Evolutionary conservation across 371 early-diverging fungal species (phyloP).

Genomic region (Apophysomyces elegans): DNA sequence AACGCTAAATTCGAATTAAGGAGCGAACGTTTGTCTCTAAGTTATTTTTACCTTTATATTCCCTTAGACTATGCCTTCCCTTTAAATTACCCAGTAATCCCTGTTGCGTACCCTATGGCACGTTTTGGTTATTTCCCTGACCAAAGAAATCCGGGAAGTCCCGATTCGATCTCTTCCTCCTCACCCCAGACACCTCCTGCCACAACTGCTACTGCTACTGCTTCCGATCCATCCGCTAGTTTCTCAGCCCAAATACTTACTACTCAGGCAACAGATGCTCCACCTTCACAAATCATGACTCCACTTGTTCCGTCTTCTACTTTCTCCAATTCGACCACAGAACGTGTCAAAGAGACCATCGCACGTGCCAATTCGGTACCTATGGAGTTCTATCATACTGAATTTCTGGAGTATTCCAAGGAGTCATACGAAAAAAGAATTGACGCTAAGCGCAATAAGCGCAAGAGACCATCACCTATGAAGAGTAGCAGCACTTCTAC

Average conservation of each 20-base stretch:
- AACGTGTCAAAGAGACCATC: constrained; percentile 54
- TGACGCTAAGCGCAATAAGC: constrained; percentile 48
- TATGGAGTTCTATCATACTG: constrained; percentile 55
- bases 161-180: constrained; percentile 41
- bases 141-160: constrained; percentile 27
- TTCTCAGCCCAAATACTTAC: neutral
- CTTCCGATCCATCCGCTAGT: constrained; percentile 11
- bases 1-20: constrained; percentile 12
- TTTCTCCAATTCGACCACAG: constrained; percentile 40
- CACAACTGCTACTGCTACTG: constrained; percentile 13
- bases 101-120: constrained; percentile 32
- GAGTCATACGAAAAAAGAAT: constrained; percentile 52
- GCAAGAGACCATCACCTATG: constrained; percentile 34
- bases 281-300: constrained; percentile 10
- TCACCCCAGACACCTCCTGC: constrained; percentile 35
- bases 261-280: neutral
- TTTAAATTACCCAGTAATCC: constrained; percentile 32
- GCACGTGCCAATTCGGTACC: constrained; percentile 52
- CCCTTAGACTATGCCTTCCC: constrained; percentile 42
- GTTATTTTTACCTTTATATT: neutral
- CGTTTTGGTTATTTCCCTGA: constrained; percentile 37
- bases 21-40: constrained; percentile 10
- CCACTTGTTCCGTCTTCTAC: constrained; percentile 26
- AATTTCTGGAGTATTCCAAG: constrained; percentile 54
- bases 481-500: constrained; percentile 8